phyloP scores from a whole-genome alignment of 345 rosid genomes.

The Euphorbia peplus region DNA sequence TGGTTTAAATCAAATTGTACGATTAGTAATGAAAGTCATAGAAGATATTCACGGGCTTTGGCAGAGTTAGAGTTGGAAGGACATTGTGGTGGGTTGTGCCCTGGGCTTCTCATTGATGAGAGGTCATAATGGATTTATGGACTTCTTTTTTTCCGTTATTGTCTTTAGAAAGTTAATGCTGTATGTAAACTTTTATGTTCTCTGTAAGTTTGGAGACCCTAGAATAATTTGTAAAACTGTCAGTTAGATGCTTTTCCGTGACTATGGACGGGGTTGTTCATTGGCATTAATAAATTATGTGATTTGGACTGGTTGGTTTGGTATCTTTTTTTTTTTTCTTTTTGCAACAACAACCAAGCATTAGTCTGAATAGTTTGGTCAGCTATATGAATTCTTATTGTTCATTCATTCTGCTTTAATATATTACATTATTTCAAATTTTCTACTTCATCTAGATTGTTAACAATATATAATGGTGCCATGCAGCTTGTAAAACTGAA shows the following conservation, averaged over 20 bases:
- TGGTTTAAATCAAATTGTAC: neutral
- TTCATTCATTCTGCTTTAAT: neutral
- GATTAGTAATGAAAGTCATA: neutral
- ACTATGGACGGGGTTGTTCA: too few species aligned
- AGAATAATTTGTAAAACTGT: neutral
- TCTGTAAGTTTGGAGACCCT: neutral
- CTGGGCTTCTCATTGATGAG: neutral
- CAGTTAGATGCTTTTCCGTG: neutral
- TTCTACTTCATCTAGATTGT: neutral
- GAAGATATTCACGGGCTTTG: neutral
- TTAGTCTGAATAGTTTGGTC: neutral
- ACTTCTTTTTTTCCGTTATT: neutral
- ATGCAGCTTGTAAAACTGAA: constrained; percentile 83
- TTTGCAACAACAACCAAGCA: neutral
- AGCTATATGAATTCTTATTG: neutral
- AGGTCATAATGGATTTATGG: neutral
- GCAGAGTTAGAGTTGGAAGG: neutral
- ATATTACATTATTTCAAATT: constrained; percentile 6
- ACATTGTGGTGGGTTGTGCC: neutral
- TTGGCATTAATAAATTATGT: too few species aligned
- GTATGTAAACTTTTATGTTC: neutral
- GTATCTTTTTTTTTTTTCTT: neutral
- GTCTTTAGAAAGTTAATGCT: too few species aligned
- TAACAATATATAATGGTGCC: constrained; percentile 11
- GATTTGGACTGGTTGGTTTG: neutral